Evolutionary conservation across 2,329 filamentous ascomycete species (phyloP).

Genomic region (Exophiala oligosperma): DNA sequence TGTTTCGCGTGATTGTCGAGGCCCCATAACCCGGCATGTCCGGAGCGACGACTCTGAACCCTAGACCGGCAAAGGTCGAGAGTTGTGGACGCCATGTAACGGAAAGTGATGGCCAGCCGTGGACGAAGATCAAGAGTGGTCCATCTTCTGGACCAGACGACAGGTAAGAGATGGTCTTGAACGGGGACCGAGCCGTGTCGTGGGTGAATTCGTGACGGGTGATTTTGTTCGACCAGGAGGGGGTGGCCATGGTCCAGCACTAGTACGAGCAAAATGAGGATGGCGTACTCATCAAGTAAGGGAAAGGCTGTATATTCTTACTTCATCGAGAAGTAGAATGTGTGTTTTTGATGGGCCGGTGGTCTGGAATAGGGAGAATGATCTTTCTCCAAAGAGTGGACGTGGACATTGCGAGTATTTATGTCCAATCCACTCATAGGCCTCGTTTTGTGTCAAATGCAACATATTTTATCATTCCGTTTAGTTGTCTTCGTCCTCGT

Average conservation of each 20-base stretch:
- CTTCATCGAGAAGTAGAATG: neutral
- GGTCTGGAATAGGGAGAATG: too few species aligned
- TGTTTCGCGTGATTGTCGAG: constrained; percentile 10
- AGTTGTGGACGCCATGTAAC: constrained; percentile 47
- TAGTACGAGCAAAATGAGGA: too few species aligned
- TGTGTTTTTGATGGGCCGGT: neutral
- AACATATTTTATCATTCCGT: too few species aligned
- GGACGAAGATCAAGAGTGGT: constrained; percentile 38
- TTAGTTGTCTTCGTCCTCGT: too few species aligned
- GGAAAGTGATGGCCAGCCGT: constrained; percentile 53
- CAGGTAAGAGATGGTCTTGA: constrained; percentile 20
- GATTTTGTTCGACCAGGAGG: neutral
- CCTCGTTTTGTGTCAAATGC: too few species aligned
- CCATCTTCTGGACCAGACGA: constrained; percentile 13
- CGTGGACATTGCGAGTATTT: too few species aligned
- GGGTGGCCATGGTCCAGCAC: neutral
- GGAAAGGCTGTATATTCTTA: too few species aligned
- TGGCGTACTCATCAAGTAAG: too few species aligned
- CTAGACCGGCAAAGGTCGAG: constrained; percentile 39
- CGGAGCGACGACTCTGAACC: constrained; percentile 41
- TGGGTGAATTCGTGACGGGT: constrained; percentile 4
- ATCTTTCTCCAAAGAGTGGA: too few species aligned
- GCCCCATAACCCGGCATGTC: constrained; percentile 43
- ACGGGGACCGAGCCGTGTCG: neutral
- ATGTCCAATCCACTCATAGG: too few species aligned